These are phyloP conservation scores for Alternaria sp. DNA, from an alignment of 2,329 filamentous ascomycete genomes.

Conservation along the genomic window DNA sequence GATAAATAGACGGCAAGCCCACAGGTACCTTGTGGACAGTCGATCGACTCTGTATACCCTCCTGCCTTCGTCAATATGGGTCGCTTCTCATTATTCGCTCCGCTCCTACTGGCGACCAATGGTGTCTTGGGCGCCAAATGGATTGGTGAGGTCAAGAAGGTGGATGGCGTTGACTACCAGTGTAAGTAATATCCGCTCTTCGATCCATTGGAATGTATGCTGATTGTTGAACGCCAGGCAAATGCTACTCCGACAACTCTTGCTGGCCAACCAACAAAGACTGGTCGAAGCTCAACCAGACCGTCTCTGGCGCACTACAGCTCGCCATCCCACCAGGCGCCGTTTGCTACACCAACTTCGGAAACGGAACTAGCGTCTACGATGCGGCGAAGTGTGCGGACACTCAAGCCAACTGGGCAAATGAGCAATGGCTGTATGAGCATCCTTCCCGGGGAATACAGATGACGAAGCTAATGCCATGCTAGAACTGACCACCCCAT, in stretches of 20 bases:
- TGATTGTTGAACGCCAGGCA: constrained; percentile 10
- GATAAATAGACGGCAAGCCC: constrained; percentile 14
- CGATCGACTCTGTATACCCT: neutral
- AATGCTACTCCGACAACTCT: constrained; percentile 44
- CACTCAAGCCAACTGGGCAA: constrained; percentile 31
- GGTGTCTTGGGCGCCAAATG: constrained; percentile 27
- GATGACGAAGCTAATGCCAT: neutral
- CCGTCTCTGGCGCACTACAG: constrained; percentile 36
- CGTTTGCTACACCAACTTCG: constrained; percentile 35
- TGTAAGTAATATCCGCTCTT: constrained; percentile 16
- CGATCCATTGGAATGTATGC: neutral
- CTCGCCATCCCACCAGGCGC: constrained; percentile 40
- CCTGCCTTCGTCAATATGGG: constrained; percentile 27
- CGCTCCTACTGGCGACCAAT: constrained; percentile 27
- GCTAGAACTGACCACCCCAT: constrained; percentile 41
- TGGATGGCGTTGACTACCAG: constrained; percentile 32
- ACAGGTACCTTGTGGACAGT: neutral
- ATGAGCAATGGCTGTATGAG: constrained; percentile 43
- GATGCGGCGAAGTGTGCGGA: constrained; percentile 36
- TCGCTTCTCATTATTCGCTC: constrained; percentile 26
- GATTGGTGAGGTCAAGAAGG: constrained; percentile 39
- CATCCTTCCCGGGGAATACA: neutral
- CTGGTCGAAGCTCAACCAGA: constrained; percentile 39
- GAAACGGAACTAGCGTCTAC: constrained; percentile 31
- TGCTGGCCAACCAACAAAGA: constrained; percentile 41